Evolutionary conservation across 495 filamentous ascomycete genomes (phyloP), one percentile per base, ranked within the genome.

Genomic region (Xylaria flabelliformis): DNA sequence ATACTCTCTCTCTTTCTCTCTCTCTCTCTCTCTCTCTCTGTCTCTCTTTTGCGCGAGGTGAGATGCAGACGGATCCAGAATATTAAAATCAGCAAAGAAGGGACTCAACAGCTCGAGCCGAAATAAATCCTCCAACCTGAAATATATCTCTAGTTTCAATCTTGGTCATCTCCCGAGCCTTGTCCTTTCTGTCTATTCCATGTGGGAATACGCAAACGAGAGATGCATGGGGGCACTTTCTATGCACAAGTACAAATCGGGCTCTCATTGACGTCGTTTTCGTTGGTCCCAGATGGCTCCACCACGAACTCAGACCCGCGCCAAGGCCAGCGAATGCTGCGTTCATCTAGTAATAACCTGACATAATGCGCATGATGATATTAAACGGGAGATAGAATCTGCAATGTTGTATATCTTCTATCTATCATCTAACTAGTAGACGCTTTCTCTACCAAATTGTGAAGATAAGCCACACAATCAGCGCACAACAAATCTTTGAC

Each of bases 181-280:
- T 53, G 9, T 12, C 4, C 9, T 51, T 0, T 24, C 0, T n/a
- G 50, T 53, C 48, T 24, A 10, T 51, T 21, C 3, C 21, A 26
- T 24, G 50, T 53, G 50, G 50, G 9, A 13, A 2, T 29, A 26
- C 24, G 26, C 50, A 53, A 53, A 53, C 50, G 0, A 3, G 21
- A 24, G 21, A 53, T 26, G 50, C 50, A 53, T 17, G 15, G 48
- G 39, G 13, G 17, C 32, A 24, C 4, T 17, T 44, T 15, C 2
- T 36, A 39, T 62, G 19, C 34, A 41, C 58, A 24, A 24, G 19
- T 36, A 42, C 34, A 12, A 63, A 53, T 13, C 41, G 34, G 67
- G 48, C 41, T 58, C 42, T 24, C 24, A 58, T 71, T 62, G 26
- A 55, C 61, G 55, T 64, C n/a, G 56, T 59, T 67, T 68, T 46